Conservation (phyloP, 768 basidiomycete genomes). For the Serendipita indica region DNA sequence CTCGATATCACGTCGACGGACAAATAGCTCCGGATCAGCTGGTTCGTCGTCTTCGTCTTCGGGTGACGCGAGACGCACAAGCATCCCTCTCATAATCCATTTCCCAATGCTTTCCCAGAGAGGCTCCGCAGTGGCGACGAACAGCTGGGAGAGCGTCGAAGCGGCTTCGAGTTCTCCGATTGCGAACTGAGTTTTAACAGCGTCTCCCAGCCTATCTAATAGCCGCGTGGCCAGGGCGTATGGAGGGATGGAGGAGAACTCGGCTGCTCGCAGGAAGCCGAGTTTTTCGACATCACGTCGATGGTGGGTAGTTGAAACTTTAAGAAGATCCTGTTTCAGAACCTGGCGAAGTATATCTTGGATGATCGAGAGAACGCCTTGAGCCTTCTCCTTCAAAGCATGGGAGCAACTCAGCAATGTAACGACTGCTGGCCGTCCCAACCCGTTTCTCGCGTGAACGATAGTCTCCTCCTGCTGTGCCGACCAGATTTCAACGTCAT, state of each 20-base stretch:
- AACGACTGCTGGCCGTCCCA: conserved; percentile 31
- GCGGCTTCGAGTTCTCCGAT: conserved; percentile 42
- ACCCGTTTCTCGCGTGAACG: conserved; percentile 41
- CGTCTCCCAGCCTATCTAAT: conserved; percentile 46
- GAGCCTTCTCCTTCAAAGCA: conserved; percentile 40
- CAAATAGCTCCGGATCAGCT: conserved; percentile 66
- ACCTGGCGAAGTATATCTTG: conserved; percentile 32
- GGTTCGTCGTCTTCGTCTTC: conserved; percentile 20
- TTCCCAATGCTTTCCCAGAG: conserved; percentile 56
- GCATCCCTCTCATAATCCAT: conserved; percentile 67
- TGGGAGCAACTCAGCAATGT: conserved; percentile 57
- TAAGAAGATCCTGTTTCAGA: conserved; percentile 17
- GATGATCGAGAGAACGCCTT: conserved; percentile 41
- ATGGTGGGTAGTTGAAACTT: conserved; percentile 13
- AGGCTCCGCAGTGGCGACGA: conserved; percentile 48
- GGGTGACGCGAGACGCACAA: conserved; percentile 21
- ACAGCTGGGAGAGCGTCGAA: conserved; percentile 44
- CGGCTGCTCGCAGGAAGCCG: conserved; percentile 29
- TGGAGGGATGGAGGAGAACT: conserved; percentile 31
- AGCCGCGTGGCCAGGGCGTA: conserved; percentile 41
- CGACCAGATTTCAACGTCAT: conserved; percentile 52
- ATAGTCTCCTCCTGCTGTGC: conserved; percentile 52
- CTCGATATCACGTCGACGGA: conserved; percentile 42
- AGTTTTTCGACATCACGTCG: conserved; percentile 17
- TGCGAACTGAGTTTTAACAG: conserved; percentile 42